Conservation (phyloP, 768 basidiomycete species). For the Pleurotus ostreatus region DNA sequence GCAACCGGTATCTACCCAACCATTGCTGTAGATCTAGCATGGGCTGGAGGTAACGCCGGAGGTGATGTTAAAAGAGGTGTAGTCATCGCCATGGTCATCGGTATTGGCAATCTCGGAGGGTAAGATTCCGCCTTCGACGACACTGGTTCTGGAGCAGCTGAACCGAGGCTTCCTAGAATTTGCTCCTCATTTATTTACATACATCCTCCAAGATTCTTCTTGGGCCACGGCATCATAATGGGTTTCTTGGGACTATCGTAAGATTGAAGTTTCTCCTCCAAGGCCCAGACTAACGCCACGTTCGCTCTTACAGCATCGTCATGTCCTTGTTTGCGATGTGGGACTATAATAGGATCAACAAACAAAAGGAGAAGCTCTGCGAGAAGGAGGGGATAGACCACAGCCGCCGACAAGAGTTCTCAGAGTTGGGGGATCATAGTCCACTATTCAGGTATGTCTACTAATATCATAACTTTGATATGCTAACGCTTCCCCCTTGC, state of each 20-base stretch:
- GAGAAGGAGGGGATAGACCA: slow-evolving; percentile 37
- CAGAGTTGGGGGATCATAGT: slow-evolving; percentile 47
- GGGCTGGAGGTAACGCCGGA: slow-evolving; percentile 53
- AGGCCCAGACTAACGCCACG: no score
- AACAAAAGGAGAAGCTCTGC: slow-evolving; percentile 42
- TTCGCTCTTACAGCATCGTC: slow-evolving; percentile 17
- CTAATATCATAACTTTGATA: no score
- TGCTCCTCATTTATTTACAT: slow-evolving; percentile 37
- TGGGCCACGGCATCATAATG: slow-evolving; percentile 31
- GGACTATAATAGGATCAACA: slow-evolving; percentile 46
- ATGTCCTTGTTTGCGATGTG: slow-evolving; percentile 41
- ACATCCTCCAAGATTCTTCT: slow-evolving; percentile 30
- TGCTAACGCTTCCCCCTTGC: neutral
- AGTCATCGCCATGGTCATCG: slow-evolving; percentile 49
- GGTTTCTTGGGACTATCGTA: slow-evolving; percentile 30
- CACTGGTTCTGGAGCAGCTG: neutral
- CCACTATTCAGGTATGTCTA: slow-evolving; percentile 48
- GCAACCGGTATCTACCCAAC: slow-evolving; percentile 51
- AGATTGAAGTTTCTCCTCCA: neutral
- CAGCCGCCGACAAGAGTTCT: slow-evolving; percentile 35
- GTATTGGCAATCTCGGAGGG: slow-evolving; percentile 52
- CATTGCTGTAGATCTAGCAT: slow-evolving; percentile 44
- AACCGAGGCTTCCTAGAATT: slow-evolving; percentile 25
- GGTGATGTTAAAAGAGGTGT: slow-evolving; percentile 46
- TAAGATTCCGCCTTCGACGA: slow-evolving; percentile 8